These are phyloP conservation scores for Hemisphaericaspora subhashii DNA, from an alignment of 1,139 yeast genomes.

Conservation along the genomic window DNA sequence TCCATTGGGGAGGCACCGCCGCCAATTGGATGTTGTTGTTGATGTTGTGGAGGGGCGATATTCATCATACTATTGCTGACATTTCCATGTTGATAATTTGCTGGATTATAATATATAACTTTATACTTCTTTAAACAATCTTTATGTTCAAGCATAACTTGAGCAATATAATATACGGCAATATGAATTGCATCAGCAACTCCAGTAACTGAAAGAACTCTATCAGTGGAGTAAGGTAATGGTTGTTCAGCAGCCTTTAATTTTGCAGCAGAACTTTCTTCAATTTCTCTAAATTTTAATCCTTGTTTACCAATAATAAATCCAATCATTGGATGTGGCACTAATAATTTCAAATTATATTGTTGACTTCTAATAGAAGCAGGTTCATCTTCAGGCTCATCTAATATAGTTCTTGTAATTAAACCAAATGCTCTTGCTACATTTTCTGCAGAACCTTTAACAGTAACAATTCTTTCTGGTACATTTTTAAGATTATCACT, in stretches of 20 bases:
- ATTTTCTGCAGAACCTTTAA: conserved; percentile 74
- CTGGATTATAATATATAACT: conserved; percentile 66
- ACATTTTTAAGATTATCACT: conserved; percentile 74
- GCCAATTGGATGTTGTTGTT: too few species aligned
- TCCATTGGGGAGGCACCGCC: too few species aligned
- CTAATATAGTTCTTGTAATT: conserved; percentile 63
- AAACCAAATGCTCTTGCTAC: conserved; percentile 85
- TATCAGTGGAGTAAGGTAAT: conserved; percentile 78
- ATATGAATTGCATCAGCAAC: conserved; percentile 87
- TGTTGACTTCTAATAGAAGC: conserved; percentile 56
- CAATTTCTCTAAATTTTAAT: conserved; percentile 73
- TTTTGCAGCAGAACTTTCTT: conserved; percentile 78
- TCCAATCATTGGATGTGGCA: conserved; percentile 84
- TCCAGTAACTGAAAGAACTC: conserved; percentile 71
- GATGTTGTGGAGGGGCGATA: conserved; percentile 9
- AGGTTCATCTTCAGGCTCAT: conserved; percentile 68
- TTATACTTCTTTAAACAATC: conserved; percentile 51
- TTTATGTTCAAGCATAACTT: conserved; percentile 62
- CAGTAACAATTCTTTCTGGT: conserved; percentile 74
- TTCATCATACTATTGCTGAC: conserved; percentile 11
- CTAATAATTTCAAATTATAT: conserved; percentile 58
- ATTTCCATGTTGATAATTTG: conserved; percentile 39
- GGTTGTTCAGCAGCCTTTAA: conserved; percentile 75
- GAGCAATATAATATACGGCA: conserved; percentile 74
- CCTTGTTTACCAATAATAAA: conserved; percentile 83